Conservation (phyloP, 2,329 filamentous ascomycete species). For the Proliferodiscus dingleyae region DNA sequence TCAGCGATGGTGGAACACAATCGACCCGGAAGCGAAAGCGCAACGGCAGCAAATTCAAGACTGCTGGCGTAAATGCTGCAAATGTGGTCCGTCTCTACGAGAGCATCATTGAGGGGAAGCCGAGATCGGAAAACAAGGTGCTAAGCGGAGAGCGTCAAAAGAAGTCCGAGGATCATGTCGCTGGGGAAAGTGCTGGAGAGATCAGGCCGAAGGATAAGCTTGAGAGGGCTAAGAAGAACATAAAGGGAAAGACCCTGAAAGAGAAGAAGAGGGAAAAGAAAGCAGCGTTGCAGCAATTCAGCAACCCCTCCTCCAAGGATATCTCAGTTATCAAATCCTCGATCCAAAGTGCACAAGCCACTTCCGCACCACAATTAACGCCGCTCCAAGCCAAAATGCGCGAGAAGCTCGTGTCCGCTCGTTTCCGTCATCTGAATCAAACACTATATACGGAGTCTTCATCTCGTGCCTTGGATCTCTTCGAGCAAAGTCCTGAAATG, state of each 20-base stretch:
- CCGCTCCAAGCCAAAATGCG: conserved; percentile 92
- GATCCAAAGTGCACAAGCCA: conserved; percentile 34
- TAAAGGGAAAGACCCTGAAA: conserved; percentile 32
- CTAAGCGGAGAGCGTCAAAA: conserved; percentile 25
- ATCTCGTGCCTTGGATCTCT: conserved; percentile 73
- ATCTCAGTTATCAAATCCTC: conserved; percentile 25
- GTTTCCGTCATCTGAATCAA: conserved; percentile 96
- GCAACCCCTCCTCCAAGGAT: conserved; percentile 4
- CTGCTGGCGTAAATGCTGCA: conserved; percentile 52
- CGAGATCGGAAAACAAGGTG: conserved; percentile 30
- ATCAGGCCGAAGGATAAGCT: conserved; percentile 1
- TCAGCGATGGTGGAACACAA: conserved; percentile 31
- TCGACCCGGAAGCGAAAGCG: conserved; percentile 47
- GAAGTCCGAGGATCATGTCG: conserved; percentile 16
- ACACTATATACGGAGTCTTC: conserved; percentile 93
- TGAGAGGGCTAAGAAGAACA: conserved; percentile 27
- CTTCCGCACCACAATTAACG: conserved; percentile 61
- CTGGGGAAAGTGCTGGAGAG: conserved; percentile 6
- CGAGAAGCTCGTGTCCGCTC: conserved; percentile 87
- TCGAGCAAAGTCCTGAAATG: conserved; percentile 81
- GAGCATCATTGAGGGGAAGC: conserved; percentile 68
- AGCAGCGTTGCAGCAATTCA: conserved; percentile 14
- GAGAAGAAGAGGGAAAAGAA: conserved; percentile 35
- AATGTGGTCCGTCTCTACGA: conserved; percentile 79
- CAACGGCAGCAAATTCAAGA: conserved; percentile 47